These are phyloP conservation scores for Penstemon eatonii DNA, from an alignment of 257 asterid species.

Conservation along the genomic window DNA sequence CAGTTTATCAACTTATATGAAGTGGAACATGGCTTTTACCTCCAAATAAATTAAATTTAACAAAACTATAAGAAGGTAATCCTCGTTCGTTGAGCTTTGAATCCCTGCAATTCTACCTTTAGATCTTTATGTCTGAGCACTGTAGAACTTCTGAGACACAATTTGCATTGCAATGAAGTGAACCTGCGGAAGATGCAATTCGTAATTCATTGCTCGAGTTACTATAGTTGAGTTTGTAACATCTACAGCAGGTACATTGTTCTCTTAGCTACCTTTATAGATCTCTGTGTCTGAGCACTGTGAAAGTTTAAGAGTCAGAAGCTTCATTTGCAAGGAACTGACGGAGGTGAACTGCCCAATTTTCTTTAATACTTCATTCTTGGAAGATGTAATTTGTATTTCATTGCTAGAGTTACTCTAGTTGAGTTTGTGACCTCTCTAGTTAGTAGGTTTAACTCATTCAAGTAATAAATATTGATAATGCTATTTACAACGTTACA, in stretches of 20 bases:
- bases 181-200: neutral
- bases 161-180: no score
- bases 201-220: neutral
- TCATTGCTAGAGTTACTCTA: neutral
- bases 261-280: no score
- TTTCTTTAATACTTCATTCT: neutral
- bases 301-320: neutral
- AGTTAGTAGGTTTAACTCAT: neutral
- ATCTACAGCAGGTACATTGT: neutral
- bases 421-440: neutral
- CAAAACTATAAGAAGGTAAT: neutral
- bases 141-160: neutral
- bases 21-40: neutral
- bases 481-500: neutral
- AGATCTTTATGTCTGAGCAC: neutral
- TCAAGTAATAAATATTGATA: neutral
- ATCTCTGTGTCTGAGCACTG: no score
- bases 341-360: no score
- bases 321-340: neutral
- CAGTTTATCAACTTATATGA: no score
- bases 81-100: neutral
- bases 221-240: neutral
- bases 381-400: neutral
- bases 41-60: neutral
- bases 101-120: neutral